Evolutionary conservation across 2,329 filamentous ascomycete genomes (phyloP), one percentile per base, ranked within the genome.

Genomic region (Ophiostoma fasciatum): DNA sequence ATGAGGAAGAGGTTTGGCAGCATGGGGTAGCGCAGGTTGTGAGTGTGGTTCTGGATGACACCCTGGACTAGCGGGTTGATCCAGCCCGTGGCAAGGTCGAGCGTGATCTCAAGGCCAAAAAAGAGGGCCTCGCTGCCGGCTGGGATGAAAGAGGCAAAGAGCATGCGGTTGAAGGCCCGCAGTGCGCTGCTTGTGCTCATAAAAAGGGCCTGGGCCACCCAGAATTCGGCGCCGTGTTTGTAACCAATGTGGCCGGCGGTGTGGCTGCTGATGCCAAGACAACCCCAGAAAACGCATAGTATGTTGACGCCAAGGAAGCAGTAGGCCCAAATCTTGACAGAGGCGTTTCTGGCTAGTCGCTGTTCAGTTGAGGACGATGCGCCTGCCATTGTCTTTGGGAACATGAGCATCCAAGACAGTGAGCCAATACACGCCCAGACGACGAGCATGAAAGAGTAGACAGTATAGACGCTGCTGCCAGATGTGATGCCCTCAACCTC

Each of bases 1-100:
- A 39, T 33, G 2, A 33, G 26, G 18, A 39, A 33, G 18, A 39
- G 19, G 21, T 33, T 39, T 13, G 30, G 33, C 8, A 36, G 33
- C 38, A 39, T 36, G 13, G 29, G 38, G 20, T 36, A 36, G 25
- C 33, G 33, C 21, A 36, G 38, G 30, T 33, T 39, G 27, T 39
- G 33, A 3, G 33, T 39, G 23, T 27, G 20, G 26, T 33, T 13
- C 20, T 39, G 33, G 25, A 36, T 39, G 25, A 36, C 34, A 17
- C 33, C 30, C 26, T 36, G 30, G 5, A 39, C 26, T 5, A 39
- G 33, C 7, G 29, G 33, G 33, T 36, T 31, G 33, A 39, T 36
- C 29, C 33, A 39, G 20, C 29, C 33, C 3, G 33, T 36, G 17
- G 30, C 29, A 7, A 39, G 30, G 20, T 39, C 38, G 14, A 39